Base-by-base conservation (phyloP, 2,329 filamentous ascomycete genomes). In the Colletotrichum filicis region DNA sequence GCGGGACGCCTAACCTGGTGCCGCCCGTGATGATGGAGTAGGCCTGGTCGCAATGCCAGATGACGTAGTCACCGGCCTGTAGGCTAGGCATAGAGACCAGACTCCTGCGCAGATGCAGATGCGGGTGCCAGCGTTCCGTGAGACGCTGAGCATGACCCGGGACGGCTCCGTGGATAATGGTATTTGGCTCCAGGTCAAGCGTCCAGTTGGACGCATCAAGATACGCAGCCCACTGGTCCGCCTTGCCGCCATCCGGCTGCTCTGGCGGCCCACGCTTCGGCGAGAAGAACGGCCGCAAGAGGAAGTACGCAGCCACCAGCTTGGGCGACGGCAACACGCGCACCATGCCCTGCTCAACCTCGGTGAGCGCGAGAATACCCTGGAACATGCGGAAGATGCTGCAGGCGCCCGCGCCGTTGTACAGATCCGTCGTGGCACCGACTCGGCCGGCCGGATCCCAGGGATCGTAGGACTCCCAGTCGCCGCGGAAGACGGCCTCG, bases 321-420 rank as follows among this genome's bases (percentile, higher is more conserved):
- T 87, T 86, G 42, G 86, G 85, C 62, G 84, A 86, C 14, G 86
- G 86, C 26, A 87, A 80, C 62, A 87, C 81, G 5, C 85, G 83
- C 74, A 85, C 84, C 79, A 86, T 85, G 66, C 84, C 74, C 65
- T 75, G 72, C 68, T 75, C 74, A 1, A 91, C 92, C 30, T 87
- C 83, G 24, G 89, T 91, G 82, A 96, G 89, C 32, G 87, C 86
- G 16, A 96, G 81, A 92, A 93, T 94, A 64, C 93, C 94, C 79
- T 96, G 93, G 78, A 93, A 93, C 87, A 95, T 93, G 62, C 94
- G 88, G 80, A 95, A 93, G 82, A 94, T 92, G 62, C 86, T 91
- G 80, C 93, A 95, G 9, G 91, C 90, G 2, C 93, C 93, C 0
- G 92, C 89, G 8, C 92, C 92, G 69, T 93, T 88, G 80, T 95